Evolutionary conservation across 768 basidiomycete genomes (phyloP).

Genomic region (Lanmaoa rubissima): DNA sequence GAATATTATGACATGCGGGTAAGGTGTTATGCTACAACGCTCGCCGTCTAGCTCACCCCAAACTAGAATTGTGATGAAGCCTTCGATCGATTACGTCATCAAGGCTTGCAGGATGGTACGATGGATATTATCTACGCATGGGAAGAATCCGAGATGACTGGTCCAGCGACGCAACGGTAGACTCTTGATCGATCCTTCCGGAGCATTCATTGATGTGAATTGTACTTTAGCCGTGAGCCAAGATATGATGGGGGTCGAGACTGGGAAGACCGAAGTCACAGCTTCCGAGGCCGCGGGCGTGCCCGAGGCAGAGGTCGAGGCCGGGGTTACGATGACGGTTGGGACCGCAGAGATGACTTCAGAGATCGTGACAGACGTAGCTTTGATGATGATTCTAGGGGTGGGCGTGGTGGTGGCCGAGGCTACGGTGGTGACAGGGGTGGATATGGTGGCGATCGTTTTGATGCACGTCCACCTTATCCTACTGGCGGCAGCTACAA

Average conservation of each 20-base stretch:
- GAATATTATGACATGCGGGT: slow-evolving; percentile 92
- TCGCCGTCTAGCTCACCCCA: slow-evolving; percentile 6
- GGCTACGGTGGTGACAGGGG: slow-evolving; percentile 39
- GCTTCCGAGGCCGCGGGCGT: slow-evolving; percentile 39
- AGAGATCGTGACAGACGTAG: slow-evolving; percentile 36
- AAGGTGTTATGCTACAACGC: slow-evolving; percentile 22
- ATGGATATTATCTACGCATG: slow-evolving; percentile 88
- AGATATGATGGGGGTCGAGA: slow-evolving; percentile 43
- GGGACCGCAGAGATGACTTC: slow-evolving; percentile 46
- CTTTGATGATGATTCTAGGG: slow-evolving; percentile 37
- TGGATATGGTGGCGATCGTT: slow-evolving; percentile 45
- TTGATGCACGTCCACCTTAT: slow-evolving; percentile 41
- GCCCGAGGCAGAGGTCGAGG: slow-evolving; percentile 43
- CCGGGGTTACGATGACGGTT: slow-evolving; percentile 38
- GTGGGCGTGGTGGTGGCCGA: slow-evolving; percentile 38
- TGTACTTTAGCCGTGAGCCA: slow-evolving; percentile 26
- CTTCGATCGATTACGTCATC: slow-evolving; percentile 74
- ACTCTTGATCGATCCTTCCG: not conserved
- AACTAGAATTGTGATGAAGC: slow-evolving; percentile 73
- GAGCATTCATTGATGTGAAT: slow-evolving; percentile 2
- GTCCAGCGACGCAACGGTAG: slow-evolving; percentile 46
- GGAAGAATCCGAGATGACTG: slow-evolving; percentile 62
- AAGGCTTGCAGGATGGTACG: slow-evolving; percentile 78
- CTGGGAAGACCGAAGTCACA: slow-evolving; percentile 43
- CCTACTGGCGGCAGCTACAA: slow-evolving; percentile 20